These are phyloP conservation scores for Gossypium trilobum DNA, from an alignment of 441 rosid genomes.

Conservation along the genomic window DNA sequence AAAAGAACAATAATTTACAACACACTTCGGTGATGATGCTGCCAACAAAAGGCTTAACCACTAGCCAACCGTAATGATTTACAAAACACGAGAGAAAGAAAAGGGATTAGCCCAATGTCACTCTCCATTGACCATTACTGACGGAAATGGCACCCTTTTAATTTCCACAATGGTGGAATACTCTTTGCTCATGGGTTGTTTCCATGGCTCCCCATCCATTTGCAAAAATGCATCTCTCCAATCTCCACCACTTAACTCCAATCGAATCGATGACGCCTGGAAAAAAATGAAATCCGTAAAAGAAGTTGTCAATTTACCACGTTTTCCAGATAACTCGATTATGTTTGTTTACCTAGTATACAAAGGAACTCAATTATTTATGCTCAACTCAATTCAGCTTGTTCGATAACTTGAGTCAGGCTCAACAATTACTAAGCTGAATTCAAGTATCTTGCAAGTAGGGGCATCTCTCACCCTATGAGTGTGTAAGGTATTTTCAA, in stretches of 20 bases:
- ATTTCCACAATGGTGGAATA: conserved; percentile 71
- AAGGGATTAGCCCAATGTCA: conserved; percentile 10
- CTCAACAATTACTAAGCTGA: background rate
- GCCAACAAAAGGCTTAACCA: too few species aligned
- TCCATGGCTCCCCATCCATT: conserved; percentile 99
- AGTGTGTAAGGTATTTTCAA: background rate
- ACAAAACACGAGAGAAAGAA: background rate
- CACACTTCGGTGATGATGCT: background rate
- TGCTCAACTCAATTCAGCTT: background rate
- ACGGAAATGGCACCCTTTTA: conserved; percentile 64
- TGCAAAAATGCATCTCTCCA: conserved; percentile 83
- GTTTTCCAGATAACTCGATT: background rate
- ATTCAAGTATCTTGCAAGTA: background rate
- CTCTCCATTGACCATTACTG: conserved; percentile 61
- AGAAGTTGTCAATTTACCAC: background rate
- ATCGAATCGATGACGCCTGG: conserved; percentile 77
- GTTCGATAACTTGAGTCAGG: background rate
- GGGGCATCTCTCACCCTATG: background rate
- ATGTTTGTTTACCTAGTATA: too few species aligned
- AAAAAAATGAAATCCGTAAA: background rate
- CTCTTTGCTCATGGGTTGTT: conserved; percentile 63
- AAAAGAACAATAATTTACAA: background rate
- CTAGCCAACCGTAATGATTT: background rate
- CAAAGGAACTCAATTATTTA: too few species aligned
- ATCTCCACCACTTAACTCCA: conserved; percentile 83